Percentiles rank a stretch among this genome's conserved stretches.
phyloP scores from a whole-genome alignment of 257 asterid genomes.

The Gentiana dahurica region DNA sequence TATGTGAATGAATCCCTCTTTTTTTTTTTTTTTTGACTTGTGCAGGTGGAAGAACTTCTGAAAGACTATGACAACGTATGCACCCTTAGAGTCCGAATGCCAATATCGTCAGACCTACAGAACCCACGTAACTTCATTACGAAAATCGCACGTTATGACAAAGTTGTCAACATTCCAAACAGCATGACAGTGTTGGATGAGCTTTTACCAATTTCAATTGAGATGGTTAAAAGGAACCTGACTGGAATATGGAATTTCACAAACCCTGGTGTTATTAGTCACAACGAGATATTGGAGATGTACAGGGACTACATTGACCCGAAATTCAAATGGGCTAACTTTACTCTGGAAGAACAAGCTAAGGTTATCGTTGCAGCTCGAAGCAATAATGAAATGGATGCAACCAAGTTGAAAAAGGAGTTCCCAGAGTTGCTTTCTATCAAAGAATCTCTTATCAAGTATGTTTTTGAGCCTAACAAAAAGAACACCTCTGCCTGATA shows the following conservation, averaged over 20 bases:
- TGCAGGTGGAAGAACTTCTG: slow-evolving; percentile 24
- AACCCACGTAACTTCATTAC: slow-evolving; percentile 28
- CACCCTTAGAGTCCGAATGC: slow-evolving; percentile 29
- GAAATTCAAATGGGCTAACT: slow-evolving; percentile 14
- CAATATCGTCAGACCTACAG: slow-evolving; percentile 23
- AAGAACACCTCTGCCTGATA: slow-evolving; percentile 3
- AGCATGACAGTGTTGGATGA: slow-evolving; percentile 24
- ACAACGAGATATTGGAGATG: slow-evolving; percentile 26
- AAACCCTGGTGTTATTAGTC: slow-evolving; percentile 21
- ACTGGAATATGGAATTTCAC: slow-evolving; percentile 27
- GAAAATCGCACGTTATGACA: slow-evolving; percentile 19
- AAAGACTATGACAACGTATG: slow-evolving; percentile 27
- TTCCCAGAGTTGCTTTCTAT: slow-evolving; percentile 18
- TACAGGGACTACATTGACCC: slow-evolving; percentile 18
- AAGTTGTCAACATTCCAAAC: slow-evolving; percentile 26
- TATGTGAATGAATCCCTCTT: not conserved
- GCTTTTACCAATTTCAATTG: slow-evolving; percentile 22
- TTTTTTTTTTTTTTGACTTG: not conserved
- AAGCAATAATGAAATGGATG: slow-evolving; percentile 20
- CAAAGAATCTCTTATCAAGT: slow-evolving; percentile 18
- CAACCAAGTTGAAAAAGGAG: slow-evolving; percentile 18
- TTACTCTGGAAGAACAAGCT: slow-evolving; percentile 22
- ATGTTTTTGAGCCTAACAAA: slow-evolving; percentile 23
- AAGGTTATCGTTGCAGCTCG: slow-evolving; percentile 19
- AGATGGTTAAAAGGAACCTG: slow-evolving; percentile 25